Base-by-base conservation (phyloP, 257 asterid genomes). In the Orobanche coerulescens region DNA sequence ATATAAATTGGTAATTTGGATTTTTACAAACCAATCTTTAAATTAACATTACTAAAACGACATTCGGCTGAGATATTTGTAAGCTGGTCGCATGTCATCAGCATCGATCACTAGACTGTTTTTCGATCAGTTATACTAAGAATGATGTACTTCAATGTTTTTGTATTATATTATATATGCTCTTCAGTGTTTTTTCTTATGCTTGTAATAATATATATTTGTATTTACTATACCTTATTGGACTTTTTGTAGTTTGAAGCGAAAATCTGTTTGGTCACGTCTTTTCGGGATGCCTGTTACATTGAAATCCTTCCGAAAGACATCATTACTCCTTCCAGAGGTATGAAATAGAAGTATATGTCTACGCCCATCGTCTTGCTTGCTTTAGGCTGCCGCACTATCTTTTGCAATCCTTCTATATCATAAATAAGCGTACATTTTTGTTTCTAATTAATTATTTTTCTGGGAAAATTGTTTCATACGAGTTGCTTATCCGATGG, bases 281-380 rank as follows among this genome's bases (percentile, higher is more conserved):
- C 98, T n/a, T 91, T 91, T n/a, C 86, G 95, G 12, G 96, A 91
- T 46, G 79, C 82, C 18, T 56, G 84, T 72, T 91, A 84, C 78
- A 84, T 88, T 40, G 98, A 91, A 71, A 91, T 91, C 73, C 88
- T 91, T 66, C 96, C 95, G 4, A 90, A 84, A 71, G 82, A 78
- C 64, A 56, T 24, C 64, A 56, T 24, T 60, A 68, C 19, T 69
- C 95, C 88, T 36, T 25, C 74, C 23, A 75, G 74, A 81, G 97
- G 95, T 89, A 75, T 22, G 58, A n/a, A n/a, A n/a, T n/a, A n/a
- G n/a, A n/a, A n/a, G n/a, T n/a, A n/a, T n/a, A n/a, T n/a, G n/a
- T n/a, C n/a, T n/a, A n/a, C n/a, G n/a, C n/a, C n/a, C n/a, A n/a
- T n/a, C n/a, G n/a, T n/a, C n/a, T n/a, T n/a, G n/a, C 12, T 57